phyloP scores from a whole-genome alignment of 1,139 yeast species.

The Candida neerlandica region DNA sequence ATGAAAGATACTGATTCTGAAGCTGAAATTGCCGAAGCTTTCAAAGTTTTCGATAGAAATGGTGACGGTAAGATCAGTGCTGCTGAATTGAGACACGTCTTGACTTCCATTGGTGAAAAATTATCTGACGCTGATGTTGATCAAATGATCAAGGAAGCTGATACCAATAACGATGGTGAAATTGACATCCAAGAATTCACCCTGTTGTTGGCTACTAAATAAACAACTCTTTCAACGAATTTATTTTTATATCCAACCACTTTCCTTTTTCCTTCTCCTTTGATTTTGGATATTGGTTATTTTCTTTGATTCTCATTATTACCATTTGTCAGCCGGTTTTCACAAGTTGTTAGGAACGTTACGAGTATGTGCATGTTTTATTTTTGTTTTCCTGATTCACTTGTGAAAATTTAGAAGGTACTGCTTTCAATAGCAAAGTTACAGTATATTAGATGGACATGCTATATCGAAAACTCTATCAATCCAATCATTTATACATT shows the following conservation, averaged over 20 bases:
- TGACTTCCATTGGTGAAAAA: conserved; percentile 96
- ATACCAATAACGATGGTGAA: conserved; percentile 93
- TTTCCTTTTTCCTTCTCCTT: not conserved
- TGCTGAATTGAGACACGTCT: conserved; percentile 93
- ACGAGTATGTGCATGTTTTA: not conserved
- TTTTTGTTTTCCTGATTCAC: not conserved
- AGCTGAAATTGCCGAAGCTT: conserved; percentile 96
- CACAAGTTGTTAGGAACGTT: not conserved
- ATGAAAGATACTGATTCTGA: conserved; percentile 96
- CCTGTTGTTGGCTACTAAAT: conserved; percentile 62
- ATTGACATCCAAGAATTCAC: conserved; percentile 96
- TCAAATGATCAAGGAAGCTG: conserved; percentile 96
- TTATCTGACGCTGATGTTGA: conserved; percentile 94
- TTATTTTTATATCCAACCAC: not conserved
- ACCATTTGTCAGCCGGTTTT: not conserved
- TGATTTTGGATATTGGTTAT: not conserved
- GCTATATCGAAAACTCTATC: not conserved
- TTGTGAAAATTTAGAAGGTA: not conserved
- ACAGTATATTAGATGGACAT: not conserved
- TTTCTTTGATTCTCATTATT: not conserved
- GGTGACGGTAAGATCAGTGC: conserved; percentile 97
- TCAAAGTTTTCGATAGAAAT: conserved; percentile 90
- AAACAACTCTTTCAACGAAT: conserved; percentile 12
- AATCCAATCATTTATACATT: not conserved
- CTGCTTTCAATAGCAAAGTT: not conserved